Conservation (phyloP, 148 eudicot species). For the Euryodendron excelsum region DNA sequence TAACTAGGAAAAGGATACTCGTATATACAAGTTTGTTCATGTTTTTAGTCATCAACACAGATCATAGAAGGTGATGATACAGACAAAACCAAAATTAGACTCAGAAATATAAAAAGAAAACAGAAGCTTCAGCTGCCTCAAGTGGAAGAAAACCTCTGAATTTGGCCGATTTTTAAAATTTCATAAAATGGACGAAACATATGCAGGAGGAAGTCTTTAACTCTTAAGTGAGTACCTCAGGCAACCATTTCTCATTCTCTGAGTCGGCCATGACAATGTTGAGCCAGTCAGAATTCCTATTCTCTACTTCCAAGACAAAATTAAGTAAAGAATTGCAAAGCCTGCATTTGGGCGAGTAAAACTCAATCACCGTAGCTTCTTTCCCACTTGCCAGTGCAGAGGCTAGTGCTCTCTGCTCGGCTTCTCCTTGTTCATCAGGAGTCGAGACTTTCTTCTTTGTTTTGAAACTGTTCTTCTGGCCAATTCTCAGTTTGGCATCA, state of each 20-base stretch:
- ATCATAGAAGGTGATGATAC: not conserved
- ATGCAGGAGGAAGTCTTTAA: not conserved
- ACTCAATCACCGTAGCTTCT: constrained; percentile 78
- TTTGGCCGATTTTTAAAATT: not conserved
- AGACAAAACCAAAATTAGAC: not conserved
- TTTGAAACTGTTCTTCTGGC: constrained; percentile 11
- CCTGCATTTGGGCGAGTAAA: constrained; percentile 83
- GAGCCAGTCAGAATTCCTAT: constrained; percentile 74
- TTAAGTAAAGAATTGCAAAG: constrained; percentile 80
- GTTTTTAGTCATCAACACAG: not conserved
- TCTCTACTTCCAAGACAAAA: constrained; percentile 75
- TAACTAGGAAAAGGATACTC: not conserved
- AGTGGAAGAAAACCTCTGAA: not conserved
- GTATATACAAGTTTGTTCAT: not conserved
- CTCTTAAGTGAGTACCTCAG: constrained; percentile 63
- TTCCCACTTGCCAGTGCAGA: constrained; percentile 67
- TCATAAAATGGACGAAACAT: not conserved
- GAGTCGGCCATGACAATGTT: constrained; percentile 93
- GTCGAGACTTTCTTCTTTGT: constrained; percentile 33
- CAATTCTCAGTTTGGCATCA: constrained; percentile 11
- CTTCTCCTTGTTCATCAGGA: constrained; percentile 70
- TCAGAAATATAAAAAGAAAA: too few relatives aligned
- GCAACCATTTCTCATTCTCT: constrained; percentile 83
- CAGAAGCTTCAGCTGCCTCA: not conserved
- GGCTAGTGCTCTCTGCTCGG: constrained; percentile 88